Base-by-base conservation (phyloP, 352 stramenopile genomes). In the Globisporangium uncinulatum region DNA sequence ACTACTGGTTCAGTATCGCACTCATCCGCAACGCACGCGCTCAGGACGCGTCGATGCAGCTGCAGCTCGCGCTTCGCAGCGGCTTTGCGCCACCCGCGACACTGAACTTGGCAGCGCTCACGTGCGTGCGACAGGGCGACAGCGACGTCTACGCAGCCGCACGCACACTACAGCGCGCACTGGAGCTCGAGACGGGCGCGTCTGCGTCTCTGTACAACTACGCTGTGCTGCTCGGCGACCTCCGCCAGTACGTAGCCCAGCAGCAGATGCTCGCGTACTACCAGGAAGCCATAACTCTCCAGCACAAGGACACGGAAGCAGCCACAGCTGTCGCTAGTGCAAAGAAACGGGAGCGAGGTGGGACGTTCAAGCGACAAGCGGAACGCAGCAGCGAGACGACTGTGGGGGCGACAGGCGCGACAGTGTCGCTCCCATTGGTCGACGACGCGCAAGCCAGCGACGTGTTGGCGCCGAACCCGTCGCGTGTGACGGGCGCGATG, bases 151-250 rank as follows among this genome's bases (percentile, higher is more conserved):
- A 78, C 37, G 67, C 73, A 17, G 78, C 79, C 1, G 62, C 70
- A 0, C 58, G 71, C 36, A 57, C 74, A 11, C 62, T 94, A 51
- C 70, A 87, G 54, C 70, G 78, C 6, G 62, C 70, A n/a, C 52
- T 94, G 36, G 73, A 80, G 41, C 66, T 92, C 19, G 73, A 91
- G 13, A 69, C 70, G 51, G 62, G 62, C 10, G 61, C 86, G n/a
- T 65, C 65, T 0, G 49, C 56, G 10, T 70, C 79, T 10, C 64
- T 93, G 46, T 83, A 85, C 51, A 89, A 94, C 59, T 89, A 91
- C 47, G 74, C 79, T 0, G 52, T 86, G 37, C 66, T 92, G 37
- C 71, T 94, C 45, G 66, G 73, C 14, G 50, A 44, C 0, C 79
- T 89, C 69, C 53, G 44, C 11, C 82, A 78, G 47, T 65, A 59